Conservation (phyloP, 2,329 filamentous ascomycete genomes). For the Arthrinium phaeospermum region DNA sequence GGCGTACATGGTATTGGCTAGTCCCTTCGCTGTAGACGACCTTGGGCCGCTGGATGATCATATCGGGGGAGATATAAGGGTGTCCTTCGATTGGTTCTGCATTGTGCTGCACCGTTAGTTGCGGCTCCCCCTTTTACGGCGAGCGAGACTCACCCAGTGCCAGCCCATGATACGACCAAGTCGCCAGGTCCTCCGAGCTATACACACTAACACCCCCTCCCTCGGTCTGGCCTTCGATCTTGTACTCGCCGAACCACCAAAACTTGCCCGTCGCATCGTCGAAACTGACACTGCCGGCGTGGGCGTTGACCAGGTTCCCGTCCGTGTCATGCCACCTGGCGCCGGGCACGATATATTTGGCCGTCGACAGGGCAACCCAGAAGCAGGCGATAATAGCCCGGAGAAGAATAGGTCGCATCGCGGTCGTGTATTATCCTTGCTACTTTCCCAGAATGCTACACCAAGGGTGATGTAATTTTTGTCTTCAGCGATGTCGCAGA, state of each 20-base stretch:
- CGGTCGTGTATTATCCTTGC: background rate
- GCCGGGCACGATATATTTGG: constrained; percentile 66
- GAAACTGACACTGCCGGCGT: constrained; percentile 61
- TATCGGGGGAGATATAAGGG: constrained; percentile 57
- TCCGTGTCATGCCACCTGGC: constrained; percentile 66
- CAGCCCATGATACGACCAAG: constrained; percentile 62
- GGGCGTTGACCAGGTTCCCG: constrained; percentile 65
- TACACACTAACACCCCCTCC: constrained; percentile 66
- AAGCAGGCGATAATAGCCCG: constrained; percentile 24
- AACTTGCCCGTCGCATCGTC: constrained; percentile 60
- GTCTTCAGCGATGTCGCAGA: background rate
- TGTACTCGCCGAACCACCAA: constrained; percentile 68
- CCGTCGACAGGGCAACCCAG: constrained; percentile 32
- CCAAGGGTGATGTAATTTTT: background rate
- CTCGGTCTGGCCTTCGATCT: constrained; percentile 61
- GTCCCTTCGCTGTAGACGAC: constrained; percentile 62
- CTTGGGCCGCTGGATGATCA: constrained; percentile 67
- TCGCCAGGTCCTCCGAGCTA: constrained; percentile 65
- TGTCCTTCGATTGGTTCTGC: constrained; percentile 58
- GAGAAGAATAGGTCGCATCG: constrained; percentile 2
- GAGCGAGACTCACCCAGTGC: constrained; percentile 51
- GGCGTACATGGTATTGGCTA: constrained; percentile 59
- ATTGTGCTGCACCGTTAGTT: background rate
- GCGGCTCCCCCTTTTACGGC: background rate
- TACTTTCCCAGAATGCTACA: background rate